Percentiles rank a stretch among this genome's conserved stretches.
These are phyloP conservation scores for Nematodospora valgi DNA, from an alignment of 805 yeast species.

Conservation along the genomic window DNA sequence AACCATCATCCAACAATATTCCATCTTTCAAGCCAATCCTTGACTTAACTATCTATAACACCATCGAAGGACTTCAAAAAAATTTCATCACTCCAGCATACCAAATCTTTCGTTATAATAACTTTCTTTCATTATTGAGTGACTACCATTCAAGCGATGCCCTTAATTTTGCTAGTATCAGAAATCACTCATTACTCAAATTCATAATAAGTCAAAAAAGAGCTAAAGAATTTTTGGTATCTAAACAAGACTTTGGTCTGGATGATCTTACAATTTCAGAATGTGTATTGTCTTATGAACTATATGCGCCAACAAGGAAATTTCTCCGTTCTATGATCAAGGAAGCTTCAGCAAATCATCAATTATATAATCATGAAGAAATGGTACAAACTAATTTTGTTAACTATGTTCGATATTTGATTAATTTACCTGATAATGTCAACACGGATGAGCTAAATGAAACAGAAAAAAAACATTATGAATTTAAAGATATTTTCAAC, in stretches of 20 bases:
- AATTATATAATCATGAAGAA: slow-evolving; percentile 25
- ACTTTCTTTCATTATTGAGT: slow-evolving; percentile 26
- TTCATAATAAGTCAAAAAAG: slow-evolving; percentile 22
- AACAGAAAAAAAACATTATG: slow-evolving; percentile 23
- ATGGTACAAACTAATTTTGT: slow-evolving; percentile 36
- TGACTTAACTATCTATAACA: slow-evolving; percentile 24
- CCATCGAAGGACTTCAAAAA: slow-evolving; percentile 17
- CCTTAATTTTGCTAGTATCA: slow-evolving; percentile 32
- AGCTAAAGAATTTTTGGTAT: slow-evolving; percentile 9
- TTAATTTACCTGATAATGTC: slow-evolving; percentile 25
- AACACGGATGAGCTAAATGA: slow-evolving; percentile 17
- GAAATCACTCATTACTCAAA: slow-evolving; percentile 29
- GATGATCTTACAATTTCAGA: slow-evolving; percentile 22
- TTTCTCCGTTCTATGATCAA: slow-evolving; percentile 25
- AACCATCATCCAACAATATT: slow-evolving; percentile 2
- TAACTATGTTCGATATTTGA: slow-evolving; percentile 32
- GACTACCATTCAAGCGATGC: slow-evolving; percentile 36
- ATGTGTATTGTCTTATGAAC: slow-evolving; percentile 27
- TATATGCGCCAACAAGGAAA: slow-evolving; percentile 21
- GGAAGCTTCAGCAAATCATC: slow-evolving; percentile 7
- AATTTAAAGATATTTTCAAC: slow-evolving; percentile 23
- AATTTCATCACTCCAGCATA: slow-evolving; percentile 25
- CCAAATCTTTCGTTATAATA: slow-evolving; percentile 27
- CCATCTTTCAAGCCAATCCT: slow-evolving; percentile 19
- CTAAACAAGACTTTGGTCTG: neutral